These are phyloP conservation scores for Fusarium foetens DNA, from an alignment of 2,329 filamentous ascomycete genomes.

Conservation along the genomic window DNA sequence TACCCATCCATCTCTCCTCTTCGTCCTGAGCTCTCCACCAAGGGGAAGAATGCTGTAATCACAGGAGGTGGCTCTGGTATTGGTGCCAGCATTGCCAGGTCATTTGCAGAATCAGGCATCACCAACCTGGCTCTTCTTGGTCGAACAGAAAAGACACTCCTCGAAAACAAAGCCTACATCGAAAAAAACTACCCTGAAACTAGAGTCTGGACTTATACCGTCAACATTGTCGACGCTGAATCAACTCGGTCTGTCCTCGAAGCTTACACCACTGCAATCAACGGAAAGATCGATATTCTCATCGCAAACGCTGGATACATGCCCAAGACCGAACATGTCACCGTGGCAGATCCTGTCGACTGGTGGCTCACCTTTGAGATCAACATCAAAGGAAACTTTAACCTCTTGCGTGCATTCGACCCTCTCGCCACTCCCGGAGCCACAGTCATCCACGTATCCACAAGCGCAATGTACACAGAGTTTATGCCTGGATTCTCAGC, in stretches of 20 bases:
- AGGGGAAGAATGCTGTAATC: constrained; percentile 65
- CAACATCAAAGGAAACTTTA: constrained; percentile 46
- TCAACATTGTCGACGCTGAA: constrained; percentile 46
- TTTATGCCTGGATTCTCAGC: constrained; percentile 45
- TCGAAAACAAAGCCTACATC: constrained; percentile 43
- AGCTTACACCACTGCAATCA: constrained; percentile 30
- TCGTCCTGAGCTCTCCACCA: constrained; percentile 51
- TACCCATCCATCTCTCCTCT: constrained; percentile 49
- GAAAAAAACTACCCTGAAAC: constrained; percentile 64
- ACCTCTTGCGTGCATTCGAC: constrained; percentile 45
- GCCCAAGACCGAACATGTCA: constrained; percentile 20
- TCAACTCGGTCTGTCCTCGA: constrained; percentile 26
- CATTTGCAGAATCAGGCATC: constrained; percentile 59
- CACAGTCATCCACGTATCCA: constrained; percentile 41
- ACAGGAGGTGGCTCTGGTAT: constrained; percentile 72
- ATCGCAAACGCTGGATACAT: constrained; percentile 48
- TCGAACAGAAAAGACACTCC: constrained; percentile 49
- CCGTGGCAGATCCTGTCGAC: constrained; percentile 32
- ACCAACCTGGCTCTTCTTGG: constrained; percentile 53
- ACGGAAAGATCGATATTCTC: constrained; percentile 51
- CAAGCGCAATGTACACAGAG: constrained; percentile 37
- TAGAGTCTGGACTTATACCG: constrained; percentile 52
- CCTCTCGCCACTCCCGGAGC: constrained; percentile 41
- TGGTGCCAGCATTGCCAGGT: constrained; percentile 69
- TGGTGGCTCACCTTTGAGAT: constrained; percentile 46